A percentile compares a stretch with the other conserved stretches of the same genome.
Conservation (phyloP, 2,329 filamentous ascomycete genomes). For the Sphaerulina musiva region DNA sequence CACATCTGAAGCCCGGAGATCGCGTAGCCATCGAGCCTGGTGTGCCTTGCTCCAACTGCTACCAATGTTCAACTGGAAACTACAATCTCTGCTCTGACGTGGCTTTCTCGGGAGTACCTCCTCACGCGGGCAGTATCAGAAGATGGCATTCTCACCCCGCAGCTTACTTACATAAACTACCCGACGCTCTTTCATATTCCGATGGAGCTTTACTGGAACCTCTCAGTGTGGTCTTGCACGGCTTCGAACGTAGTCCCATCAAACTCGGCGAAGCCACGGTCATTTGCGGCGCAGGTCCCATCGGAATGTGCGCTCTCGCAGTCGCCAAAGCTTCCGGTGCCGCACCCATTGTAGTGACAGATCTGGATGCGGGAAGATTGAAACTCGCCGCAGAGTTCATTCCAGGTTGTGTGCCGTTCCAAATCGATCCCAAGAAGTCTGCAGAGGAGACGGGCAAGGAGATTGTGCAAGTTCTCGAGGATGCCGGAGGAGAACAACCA, state of each 20-base stretch:
- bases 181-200: conserved; percentile 65
- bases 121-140: conserved; percentile 72
- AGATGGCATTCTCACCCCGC: conserved; percentile 75
- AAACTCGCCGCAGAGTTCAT: conserved; percentile 69
- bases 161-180: conserved; percentile 87
- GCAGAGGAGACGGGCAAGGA: conserved; percentile 24
- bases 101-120: conserved; percentile 83
- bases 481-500: conserved; percentile 24
- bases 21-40: conserved; percentile 62
- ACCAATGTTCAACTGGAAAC: conserved; percentile 65
- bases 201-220: conserved; percentile 83
- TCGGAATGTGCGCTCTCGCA: conserved; percentile 54
- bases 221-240: conserved; percentile 43
- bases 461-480: conserved; percentile 22
- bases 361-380: conserved; percentile 72
- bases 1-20: conserved; percentile 54
- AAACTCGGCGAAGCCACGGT: conserved; percentile 38
- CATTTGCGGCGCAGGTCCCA: conserved; percentile 58
- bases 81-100: conserved; percentile 89
- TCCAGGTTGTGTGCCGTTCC: conserved; percentile 25
- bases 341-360: conserved; percentile 70
- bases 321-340: conserved; percentile 60
- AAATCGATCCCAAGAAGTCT: conserved; percentile 21
- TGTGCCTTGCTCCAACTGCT: conserved; percentile 55
- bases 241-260: conserved; percentile 35